Conservation (phyloP, 140 eudicot species). For the Erigeron philadelphicus region DNA sequence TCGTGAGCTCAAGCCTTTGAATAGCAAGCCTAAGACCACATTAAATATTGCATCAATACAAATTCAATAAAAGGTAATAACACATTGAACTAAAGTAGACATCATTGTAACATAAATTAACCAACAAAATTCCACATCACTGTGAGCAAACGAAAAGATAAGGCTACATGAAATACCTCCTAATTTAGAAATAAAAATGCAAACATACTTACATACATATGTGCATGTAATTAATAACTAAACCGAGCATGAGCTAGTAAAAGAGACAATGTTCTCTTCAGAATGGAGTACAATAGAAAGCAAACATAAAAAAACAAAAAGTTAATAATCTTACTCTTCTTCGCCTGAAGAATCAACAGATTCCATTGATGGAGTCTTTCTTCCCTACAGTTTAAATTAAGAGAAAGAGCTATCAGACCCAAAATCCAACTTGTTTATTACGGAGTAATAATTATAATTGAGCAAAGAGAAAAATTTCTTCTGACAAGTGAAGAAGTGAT, state of each 20-base stretch:
- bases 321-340: conserved; percentile 70
- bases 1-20: conserved; percentile 80
- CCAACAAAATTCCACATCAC: not conserved
- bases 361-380: conserved; percentile 79
- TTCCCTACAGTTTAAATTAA: conserved; percentile 39
- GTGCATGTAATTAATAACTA: not conserved
- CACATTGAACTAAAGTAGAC: conserved; percentile 4
- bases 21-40: conserved; percentile 61
- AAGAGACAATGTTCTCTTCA: not conserved
- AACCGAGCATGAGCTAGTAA: not conserved
- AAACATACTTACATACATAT: too few species aligned
- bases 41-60: conserved; percentile 18
- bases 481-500: too few species aligned
- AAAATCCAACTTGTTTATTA: not conserved
- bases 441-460: not conserved
- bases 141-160: too few species aligned
- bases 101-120: not conserved
- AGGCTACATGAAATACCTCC: not conserved
- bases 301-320: not conserved
- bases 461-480: not conserved
- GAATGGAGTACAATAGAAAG: not conserved
- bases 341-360: conserved; percentile 91
- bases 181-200: not conserved
- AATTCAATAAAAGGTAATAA: not conserved
- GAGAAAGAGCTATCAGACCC: conserved; percentile 18